These are phyloP conservation scores for Allomyces macrogynus DNA, from an alignment of 192 early-diverging fungal genomes.

Conservation along the genomic window DNA sequence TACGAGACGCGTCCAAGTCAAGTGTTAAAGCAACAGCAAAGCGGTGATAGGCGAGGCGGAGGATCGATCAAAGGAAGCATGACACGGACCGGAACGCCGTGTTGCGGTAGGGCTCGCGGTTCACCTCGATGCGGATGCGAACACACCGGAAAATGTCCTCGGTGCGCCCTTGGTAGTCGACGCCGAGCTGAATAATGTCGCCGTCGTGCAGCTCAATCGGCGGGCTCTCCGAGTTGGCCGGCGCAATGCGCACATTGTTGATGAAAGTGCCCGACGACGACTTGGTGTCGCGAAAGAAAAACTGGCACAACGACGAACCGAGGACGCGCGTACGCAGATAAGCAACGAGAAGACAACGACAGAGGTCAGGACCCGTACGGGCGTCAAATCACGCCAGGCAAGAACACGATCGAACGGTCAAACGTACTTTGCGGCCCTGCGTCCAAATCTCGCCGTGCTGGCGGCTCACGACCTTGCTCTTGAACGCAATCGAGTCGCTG, in stretches of 20 bases:
- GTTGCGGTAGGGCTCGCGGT: slow-evolving; percentile 41
- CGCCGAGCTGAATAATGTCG: slow-evolving; percentile 86
- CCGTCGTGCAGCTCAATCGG: slow-evolving; percentile 67
- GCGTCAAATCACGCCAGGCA: not conserved
- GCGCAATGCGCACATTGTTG: slow-evolving; percentile 79
- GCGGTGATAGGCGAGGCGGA: slow-evolving; percentile 13
- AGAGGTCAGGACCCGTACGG: not conserved
- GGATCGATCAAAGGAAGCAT: slow-evolving; percentile 1
- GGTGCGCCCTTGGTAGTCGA: slow-evolving; percentile 83
- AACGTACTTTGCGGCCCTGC: slow-evolving; percentile 36
- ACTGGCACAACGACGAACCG: slow-evolving; percentile 18
- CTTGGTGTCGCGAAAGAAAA: slow-evolving; percentile 84
- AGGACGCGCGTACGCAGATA: not conserved
- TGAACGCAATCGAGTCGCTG: slow-evolving; percentile 47
- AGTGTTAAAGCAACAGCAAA: slow-evolving; percentile 22
- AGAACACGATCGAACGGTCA: not conserved
- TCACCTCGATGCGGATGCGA: slow-evolving; percentile 62
- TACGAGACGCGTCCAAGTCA: slow-evolving; percentile 17
- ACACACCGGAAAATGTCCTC: slow-evolving; percentile 90
- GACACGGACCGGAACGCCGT: slow-evolving; percentile 36
- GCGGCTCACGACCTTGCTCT: slow-evolving; percentile 82
- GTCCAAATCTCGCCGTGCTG: slow-evolving; percentile 87
- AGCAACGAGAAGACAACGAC: too few species aligned
- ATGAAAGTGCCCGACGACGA: slow-evolving; percentile 95
- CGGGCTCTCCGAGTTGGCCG: slow-evolving; percentile 63